Conservation (phyloP, 805 yeast species). For the Lachancea waltii region DNA sequence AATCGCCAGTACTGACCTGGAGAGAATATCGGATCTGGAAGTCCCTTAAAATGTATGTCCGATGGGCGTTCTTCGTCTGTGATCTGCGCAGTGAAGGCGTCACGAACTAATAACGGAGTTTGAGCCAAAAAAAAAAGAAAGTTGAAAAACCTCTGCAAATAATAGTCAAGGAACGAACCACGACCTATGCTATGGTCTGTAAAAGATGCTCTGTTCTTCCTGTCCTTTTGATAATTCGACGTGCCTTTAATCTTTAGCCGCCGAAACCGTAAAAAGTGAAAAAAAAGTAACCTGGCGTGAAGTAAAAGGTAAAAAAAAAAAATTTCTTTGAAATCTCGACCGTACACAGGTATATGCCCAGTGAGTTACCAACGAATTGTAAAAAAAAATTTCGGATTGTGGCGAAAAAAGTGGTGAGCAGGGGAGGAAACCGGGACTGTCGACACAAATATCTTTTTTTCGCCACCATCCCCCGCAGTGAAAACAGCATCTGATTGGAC, state of each 20-base stretch:
- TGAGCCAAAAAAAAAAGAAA: not conserved
- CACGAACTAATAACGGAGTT: slow-evolving; percentile 11
- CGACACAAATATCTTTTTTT: slow-evolving; percentile 10
- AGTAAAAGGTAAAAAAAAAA: too few species aligned
- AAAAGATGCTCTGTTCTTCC: too few species aligned
- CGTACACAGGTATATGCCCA: not conserved
- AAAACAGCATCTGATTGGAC: slow-evolving; percentile 21
- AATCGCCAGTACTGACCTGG: too few species aligned
- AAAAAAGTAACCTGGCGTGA: too few species aligned
- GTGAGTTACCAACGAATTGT: not conserved
- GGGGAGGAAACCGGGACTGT: slow-evolving; percentile 18
- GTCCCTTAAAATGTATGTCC: too few species aligned
- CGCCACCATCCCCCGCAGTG: slow-evolving; percentile 3
- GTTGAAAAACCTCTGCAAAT: not conserved
- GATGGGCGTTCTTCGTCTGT: slow-evolving; percentile 8
- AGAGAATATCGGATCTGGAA: too few species aligned
- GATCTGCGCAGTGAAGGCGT: slow-evolving; percentile 30
- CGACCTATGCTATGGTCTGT: too few species aligned
- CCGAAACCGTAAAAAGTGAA: slow-evolving; percentile 1
- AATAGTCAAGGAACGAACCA: too few species aligned
- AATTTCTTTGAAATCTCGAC: not conserved
- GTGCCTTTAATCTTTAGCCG: too few species aligned
- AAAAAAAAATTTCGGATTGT: slow-evolving; percentile 1
- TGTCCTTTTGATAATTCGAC: not conserved
- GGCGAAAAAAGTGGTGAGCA: slow-evolving; percentile 21